phyloP scores from a whole-genome alignment of 345 rosid genomes.

The Tarenaya hassleriana region DNA sequence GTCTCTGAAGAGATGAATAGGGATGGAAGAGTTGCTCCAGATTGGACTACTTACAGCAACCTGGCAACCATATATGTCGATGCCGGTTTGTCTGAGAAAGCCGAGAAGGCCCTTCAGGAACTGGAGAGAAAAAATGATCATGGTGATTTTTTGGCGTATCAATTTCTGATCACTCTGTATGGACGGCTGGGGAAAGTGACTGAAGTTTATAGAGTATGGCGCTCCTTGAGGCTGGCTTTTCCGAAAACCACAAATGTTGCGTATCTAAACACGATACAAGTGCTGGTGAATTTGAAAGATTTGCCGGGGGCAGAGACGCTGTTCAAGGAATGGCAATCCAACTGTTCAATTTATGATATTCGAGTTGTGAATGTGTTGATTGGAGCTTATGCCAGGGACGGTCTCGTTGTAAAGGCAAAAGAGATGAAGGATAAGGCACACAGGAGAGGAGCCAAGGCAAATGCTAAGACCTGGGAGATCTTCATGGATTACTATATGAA shows the following conservation, averaged over 20 bases:
- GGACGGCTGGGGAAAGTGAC: constrained; percentile 58
- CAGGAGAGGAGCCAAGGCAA: constrained; percentile 62
- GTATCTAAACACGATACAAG: constrained; percentile 91
- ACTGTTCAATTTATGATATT: constrained; percentile 62
- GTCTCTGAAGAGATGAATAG: constrained; percentile 81
- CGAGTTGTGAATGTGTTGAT: constrained; percentile 65
- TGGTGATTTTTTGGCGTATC: constrained; percentile 59
- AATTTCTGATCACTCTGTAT: constrained; percentile 73
- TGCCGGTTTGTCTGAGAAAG: constrained; percentile 56
- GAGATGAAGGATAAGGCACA: constrained; percentile 60
- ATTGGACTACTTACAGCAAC: constrained; percentile 94
- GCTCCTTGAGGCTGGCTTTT: constrained; percentile 77
- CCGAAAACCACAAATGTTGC: constrained; percentile 66
- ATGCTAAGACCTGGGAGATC: constrained; percentile 82
- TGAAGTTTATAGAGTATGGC: constrained; percentile 91
- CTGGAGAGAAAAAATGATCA: constrained; percentile 55
- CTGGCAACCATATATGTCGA: constrained; percentile 78
- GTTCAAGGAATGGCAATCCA: constrained; percentile 80
- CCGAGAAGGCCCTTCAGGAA: constrained; percentile 72
- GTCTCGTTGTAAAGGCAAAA: constrained; percentile 54
- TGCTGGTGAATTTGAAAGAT: constrained; percentile 75
- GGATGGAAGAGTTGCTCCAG: constrained; percentile 70
- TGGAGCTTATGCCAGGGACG: constrained; percentile 58
- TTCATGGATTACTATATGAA: constrained; percentile 58
- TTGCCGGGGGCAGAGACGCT: constrained; percentile 86